Evolutionary conservation across 345 rosid genomes (phyloP), one percentile per base, ranked within the genome.

Genomic region (Physaria fendleri): DNA sequence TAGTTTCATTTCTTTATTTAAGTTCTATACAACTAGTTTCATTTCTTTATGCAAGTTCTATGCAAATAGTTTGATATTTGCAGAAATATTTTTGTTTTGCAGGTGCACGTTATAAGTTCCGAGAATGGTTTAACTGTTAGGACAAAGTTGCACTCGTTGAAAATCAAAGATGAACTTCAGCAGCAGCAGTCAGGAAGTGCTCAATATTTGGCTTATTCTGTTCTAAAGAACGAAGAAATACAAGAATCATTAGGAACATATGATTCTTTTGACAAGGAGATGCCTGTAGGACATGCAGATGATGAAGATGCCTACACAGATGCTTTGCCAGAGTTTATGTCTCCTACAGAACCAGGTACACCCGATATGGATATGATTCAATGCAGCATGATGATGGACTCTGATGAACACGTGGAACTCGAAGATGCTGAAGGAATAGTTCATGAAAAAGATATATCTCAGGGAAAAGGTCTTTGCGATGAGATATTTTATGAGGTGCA

Each of bases 101-200:
- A 93, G 99, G 89, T 89, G 58, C 82, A 81, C 71, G 28, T 93
- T 72, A 78, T 87, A 51, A 78, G 74, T 68, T 82, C 81, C 53
- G 91, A 77, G 53, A 79, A 77, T 63, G 94, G 87, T 67, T 74
- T 89, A 56, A 73, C 77, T 20, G 78, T 87, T 64, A 85, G 80
- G 76, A 80, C 84, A 71, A 89, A 93, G 90, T 78, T 93, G 72
- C 99, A 83, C 71, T 87, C 90, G 52, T 74, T 93, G 70, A 82
- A 79, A 81, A 82, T 93, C 68, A 93, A 85, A 79, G 99, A 93
- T 59, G 90, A 83, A 77, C 95, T 89, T 66, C 95, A 89, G 74
- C 82, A 81, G 65, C 75, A 55, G 63, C 67, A 58, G 58, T 81
- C 87, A 32, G 71, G 72, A 60, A 56, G 57, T 70, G 75, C 80